phyloP scores from a whole-genome alignment of 495 filamentous ascomycete genomes.

The Neurospora discreta region DNA sequence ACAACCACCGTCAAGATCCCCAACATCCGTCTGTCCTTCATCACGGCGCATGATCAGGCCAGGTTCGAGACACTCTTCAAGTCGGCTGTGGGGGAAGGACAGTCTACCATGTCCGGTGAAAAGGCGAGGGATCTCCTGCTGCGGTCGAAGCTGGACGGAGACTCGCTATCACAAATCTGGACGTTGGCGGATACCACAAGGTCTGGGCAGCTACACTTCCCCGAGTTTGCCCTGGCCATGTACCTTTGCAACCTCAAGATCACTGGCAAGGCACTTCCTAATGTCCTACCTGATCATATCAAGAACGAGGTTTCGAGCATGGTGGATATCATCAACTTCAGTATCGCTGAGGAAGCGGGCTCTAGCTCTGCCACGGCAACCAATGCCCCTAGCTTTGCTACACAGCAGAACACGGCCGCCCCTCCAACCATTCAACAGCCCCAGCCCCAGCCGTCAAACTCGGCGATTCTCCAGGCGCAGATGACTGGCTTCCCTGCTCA shows the following conservation, averaged over 20 bases:
- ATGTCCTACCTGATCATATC: slow-evolving; percentile 66
- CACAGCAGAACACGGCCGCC: slow-evolving; percentile 50
- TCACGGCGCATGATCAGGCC: slow-evolving; percentile 89
- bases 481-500: slow-evolving; percentile 65
- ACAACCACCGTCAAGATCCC: slow-evolving; percentile 56
- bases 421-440: slow-evolving; percentile 76
- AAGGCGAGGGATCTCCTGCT: slow-evolving; percentile 81
- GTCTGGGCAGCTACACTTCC: slow-evolving; percentile 92
- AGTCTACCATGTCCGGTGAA: slow-evolving; percentile 79
- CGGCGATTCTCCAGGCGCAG: slow-evolving; percentile 60
- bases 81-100: slow-evolving; percentile 76
- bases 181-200: slow-evolving; percentile 94
- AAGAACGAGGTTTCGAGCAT: slow-evolving; percentile 98
- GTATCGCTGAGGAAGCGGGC: slow-evolving; percentile 62
- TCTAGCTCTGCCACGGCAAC: slow-evolving; percentile 33
- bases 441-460: slow-evolving; percentile 68
- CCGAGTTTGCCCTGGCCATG: slow-evolving; percentile 97
- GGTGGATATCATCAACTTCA: slow-evolving; percentile 99
- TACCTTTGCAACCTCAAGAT: slow-evolving; percentile 94
- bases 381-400: slow-evolving; percentile 71
- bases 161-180: slow-evolving; percentile 81
- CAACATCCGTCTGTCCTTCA: slow-evolving; percentile 90
- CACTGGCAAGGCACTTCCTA: slow-evolving; percentile 71
- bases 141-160: slow-evolving; percentile 74
- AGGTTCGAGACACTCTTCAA: slow-evolving; percentile 99